Conservation (phyloP, 306 rosid genomes). For the Pterocarpus santalinus region DNA sequence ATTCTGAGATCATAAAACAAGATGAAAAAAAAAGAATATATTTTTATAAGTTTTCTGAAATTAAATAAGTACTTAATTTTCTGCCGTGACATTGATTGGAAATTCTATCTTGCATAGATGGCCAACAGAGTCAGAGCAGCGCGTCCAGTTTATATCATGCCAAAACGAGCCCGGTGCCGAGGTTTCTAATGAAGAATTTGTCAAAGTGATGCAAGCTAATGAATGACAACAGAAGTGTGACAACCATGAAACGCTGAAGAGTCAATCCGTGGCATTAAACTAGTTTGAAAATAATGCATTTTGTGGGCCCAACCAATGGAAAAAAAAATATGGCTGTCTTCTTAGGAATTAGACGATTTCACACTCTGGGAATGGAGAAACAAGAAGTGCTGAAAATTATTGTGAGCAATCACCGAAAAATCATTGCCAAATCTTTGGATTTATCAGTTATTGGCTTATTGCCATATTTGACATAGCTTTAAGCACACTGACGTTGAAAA, state of each 20-base stretch:
- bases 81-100: background rate
- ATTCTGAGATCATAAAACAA: too few relatives aligned
- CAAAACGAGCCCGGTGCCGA: background rate
- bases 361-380: slow-evolving; percentile 44
- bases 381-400: slow-evolving; percentile 44
- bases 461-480: background rate
- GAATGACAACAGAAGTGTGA: slow-evolving; percentile 16
- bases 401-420: slow-evolving; percentile 61
- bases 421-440: slow-evolving; percentile 53
- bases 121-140: background rate
- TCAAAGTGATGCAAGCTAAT: background rate
- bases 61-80: background rate
- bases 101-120: background rate
- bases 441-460: background rate
- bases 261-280: slow-evolving; percentile 54
- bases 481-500: background rate
- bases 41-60: too few relatives aligned
- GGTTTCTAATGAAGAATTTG: background rate
- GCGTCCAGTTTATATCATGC: background rate
- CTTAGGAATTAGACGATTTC: slow-evolving; percentile 44
- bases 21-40: too few relatives aligned
- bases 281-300: slow-evolving; percentile 56
- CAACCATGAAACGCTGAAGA: background rate
- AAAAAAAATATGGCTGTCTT: slow-evolving; percentile 16
- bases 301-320: slow-evolving; percentile 44